Evolutionary conservation across 352 stramenopile genomes (phyloP).

Genomic region (Globisporangium cylindrosporum): DNA sequence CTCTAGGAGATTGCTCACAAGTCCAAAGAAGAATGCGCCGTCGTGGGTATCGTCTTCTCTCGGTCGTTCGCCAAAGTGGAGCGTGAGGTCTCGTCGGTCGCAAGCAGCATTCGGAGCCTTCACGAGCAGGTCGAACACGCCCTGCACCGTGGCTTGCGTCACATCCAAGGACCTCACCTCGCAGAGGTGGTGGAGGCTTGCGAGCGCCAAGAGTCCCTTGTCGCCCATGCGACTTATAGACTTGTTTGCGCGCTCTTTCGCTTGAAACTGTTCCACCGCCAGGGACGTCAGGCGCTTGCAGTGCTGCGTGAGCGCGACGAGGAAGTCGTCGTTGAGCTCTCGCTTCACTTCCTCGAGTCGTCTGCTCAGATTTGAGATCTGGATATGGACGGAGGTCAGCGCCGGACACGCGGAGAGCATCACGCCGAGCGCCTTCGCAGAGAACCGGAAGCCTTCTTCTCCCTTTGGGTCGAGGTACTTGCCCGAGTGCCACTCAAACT

Average conservation of each 20-base stretch:
- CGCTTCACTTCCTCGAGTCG: not conserved
- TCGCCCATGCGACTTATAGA: no score
- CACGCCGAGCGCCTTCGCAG: not conserved
- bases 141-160: no score
- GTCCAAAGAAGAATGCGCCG: no score
- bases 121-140: no score
- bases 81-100: no score
- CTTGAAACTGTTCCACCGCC: not conserved
- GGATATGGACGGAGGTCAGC: not conserved
- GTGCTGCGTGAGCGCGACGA: not conserved
- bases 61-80: no score
- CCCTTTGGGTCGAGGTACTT: not conserved
- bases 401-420: not conserved
- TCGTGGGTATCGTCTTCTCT: no score
- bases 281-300: not conserved
- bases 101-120: no score
- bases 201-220: no score
- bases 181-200: no score
- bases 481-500: not conserved
- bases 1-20: no score
- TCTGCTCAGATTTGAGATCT: not conserved
- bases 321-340: not conserved
- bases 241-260: not conserved
- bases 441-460: not conserved
- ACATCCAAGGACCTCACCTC: no score